Percentiles rank a stretch among this genome's conserved stretches.
These are phyloP conservation scores for Calonectria pseudoreteaudii DNA, from an alignment of 2,329 filamentous ascomycete species.

Conservation along the genomic window DNA sequence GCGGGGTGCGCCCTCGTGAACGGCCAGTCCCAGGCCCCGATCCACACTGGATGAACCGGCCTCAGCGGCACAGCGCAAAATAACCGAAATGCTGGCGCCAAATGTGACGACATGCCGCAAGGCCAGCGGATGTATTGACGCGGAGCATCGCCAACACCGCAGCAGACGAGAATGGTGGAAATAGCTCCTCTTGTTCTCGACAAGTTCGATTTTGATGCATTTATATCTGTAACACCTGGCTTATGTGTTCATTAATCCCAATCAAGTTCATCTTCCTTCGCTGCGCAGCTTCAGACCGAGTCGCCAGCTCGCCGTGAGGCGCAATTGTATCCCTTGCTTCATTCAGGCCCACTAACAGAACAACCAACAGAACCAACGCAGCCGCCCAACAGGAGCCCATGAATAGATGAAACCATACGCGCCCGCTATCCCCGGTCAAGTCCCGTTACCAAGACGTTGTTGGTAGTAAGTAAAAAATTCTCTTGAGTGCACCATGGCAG, in stretches of 20 bases:
- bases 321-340: neutral
- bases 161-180: neutral
- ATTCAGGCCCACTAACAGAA: neutral
- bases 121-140: neutral
- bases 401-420: constrained; percentile 1
- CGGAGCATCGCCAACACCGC: neutral
- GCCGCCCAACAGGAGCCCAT: neutral
- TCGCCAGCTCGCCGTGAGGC: neutral
- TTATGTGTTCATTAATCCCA: neutral
- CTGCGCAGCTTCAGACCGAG: neutral
- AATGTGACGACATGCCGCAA: neutral
- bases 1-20: constrained; percentile 5
- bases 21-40: neutral
- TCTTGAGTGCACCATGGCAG: constrained; percentile 20
- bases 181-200: neutral
- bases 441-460: constrained; percentile 6
- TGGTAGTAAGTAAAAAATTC: neutral
- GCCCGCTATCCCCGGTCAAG: neutral
- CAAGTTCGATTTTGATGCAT: neutral
- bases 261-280: neutral
- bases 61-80: neutral
- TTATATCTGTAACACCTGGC: neutral
- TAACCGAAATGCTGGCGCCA: neutral
- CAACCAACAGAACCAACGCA: neutral
- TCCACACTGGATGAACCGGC: neutral